Conservation (phyloP, 176 grass and related monocot genomes). For the Poa annua region DNA sequence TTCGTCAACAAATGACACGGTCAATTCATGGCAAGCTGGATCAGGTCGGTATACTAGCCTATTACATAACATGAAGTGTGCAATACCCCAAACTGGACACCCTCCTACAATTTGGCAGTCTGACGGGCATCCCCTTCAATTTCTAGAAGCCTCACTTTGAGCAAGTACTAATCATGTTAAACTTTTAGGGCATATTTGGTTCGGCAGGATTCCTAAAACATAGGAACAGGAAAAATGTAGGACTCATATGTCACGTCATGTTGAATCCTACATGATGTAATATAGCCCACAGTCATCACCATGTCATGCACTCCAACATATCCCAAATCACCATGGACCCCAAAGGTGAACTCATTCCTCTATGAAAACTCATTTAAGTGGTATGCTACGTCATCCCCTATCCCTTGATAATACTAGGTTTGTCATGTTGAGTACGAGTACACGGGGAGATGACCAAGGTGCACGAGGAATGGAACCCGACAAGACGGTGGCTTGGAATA, state of each 20-base stretch:
- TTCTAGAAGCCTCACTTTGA: not conserved
- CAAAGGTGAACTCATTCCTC: too few relatives aligned
- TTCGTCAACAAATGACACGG: not conserved
- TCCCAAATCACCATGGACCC: too few relatives aligned
- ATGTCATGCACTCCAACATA: too few relatives aligned
- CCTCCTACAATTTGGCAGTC: not conserved
- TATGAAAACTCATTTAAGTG: too few relatives aligned
- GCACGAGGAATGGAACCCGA: too few relatives aligned
- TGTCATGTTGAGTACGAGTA: too few relatives aligned
- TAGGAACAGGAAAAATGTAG: not conserved
- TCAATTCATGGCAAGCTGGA: not conserved
- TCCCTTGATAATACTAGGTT: too few relatives aligned
- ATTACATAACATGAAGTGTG: not conserved
- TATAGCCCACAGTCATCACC: too few relatives aligned
- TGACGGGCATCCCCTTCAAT: not conserved
- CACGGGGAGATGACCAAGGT: too few relatives aligned
- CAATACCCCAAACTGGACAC: not conserved
- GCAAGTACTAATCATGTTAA: not conserved
- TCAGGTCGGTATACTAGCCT: not conserved
- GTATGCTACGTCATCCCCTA: too few relatives aligned
- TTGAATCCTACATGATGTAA: not conserved
- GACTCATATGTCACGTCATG: not conserved
- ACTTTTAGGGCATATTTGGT: not conserved
- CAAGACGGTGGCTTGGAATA: too few relatives aligned
- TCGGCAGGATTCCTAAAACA: not conserved